A percentile compares a stretch with the other conserved stretches of the same genome.
Evolutionary conservation across 352 stramenopile genomes (phyloP).

Genomic region (Halophytophthora batemanensis): DNA sequence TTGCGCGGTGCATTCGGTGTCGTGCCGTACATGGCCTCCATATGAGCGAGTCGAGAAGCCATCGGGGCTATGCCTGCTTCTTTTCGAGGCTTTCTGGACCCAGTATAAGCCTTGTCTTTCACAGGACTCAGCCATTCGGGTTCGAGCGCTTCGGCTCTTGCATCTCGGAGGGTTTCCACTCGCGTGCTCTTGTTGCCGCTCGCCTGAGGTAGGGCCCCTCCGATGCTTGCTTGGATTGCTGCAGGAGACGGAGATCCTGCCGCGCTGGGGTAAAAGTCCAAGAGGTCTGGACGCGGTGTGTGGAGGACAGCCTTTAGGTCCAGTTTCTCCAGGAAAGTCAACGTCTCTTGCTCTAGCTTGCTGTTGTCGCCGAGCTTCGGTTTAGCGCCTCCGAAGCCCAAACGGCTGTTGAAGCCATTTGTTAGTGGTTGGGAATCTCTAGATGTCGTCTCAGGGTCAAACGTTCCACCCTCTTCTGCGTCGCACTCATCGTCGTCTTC

Average conservation of each 20-base stretch:
- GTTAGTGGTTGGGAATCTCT: no score
- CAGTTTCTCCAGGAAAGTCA: conserved; percentile 56
- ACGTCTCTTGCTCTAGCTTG: conserved; percentile 39
- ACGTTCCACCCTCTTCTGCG: conserved; percentile 19
- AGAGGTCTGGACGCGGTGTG: conserved; percentile 54
- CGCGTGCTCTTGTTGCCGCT: neutral
- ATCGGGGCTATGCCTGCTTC: neutral
- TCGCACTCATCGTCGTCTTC: conserved; percentile 19
- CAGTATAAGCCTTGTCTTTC: conserved; percentile 2
- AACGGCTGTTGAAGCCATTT: conserved; percentile 5
- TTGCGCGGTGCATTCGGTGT: conserved; percentile 37
- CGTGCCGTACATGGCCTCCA: conserved; percentile 68
- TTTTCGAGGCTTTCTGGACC: conserved; percentile 6
- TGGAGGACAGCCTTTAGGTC: conserved; percentile 61
- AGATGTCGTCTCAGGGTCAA: conserved; percentile 3
- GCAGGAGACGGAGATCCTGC: conserved; percentile 1
- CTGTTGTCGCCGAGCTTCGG: conserved; percentile 14
- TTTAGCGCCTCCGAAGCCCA: conserved; percentile 2
- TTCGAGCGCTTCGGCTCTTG: neutral
- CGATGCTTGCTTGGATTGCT: conserved; percentile 1
- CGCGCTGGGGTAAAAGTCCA: conserved; percentile 31
- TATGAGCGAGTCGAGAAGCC: conserved; percentile 39
- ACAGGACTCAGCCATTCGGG: neutral
- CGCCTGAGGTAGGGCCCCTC: neutral
- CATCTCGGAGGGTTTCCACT: neutral